These are phyloP conservation scores for Tolypocladium endophyticum DNA, from an alignment of 2,329 filamentous ascomycete species.

Conservation along the genomic window DNA sequence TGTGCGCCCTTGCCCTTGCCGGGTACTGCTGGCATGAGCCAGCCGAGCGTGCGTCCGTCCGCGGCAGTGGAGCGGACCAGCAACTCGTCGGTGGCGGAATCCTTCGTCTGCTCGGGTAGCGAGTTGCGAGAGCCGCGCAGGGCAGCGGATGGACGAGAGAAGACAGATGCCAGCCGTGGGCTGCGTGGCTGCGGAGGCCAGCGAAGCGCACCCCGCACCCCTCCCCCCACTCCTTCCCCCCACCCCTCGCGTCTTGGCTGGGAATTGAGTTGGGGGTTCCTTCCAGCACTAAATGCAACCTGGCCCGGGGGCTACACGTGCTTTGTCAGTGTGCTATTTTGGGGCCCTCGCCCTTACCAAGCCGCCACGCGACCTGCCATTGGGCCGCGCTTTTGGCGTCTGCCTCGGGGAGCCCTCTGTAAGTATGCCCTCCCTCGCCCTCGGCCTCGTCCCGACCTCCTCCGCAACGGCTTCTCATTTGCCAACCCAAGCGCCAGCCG, in stretches of 20 bases:
- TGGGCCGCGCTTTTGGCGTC: background rate
- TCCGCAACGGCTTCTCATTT: background rate
- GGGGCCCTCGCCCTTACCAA: background rate
- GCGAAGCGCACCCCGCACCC: background rate
- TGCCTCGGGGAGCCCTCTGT: background rate
- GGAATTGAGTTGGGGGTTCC: slow-evolving; percentile 2
- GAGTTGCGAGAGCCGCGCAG: background rate
- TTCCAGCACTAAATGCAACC: background rate
- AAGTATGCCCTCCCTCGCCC: background rate
- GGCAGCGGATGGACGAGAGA: background rate
- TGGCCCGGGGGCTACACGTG: background rate
- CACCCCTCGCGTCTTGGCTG: background rate
- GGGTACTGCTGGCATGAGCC: background rate
- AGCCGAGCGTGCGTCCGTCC: background rate
- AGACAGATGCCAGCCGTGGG: background rate
- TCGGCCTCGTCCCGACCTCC: background rate
- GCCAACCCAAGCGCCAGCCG: background rate
- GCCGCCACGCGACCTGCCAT: slow-evolving; percentile 1
- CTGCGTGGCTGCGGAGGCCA: background rate
- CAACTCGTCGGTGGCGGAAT: background rate
- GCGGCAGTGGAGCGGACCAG: background rate
- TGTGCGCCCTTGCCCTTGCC: background rate
- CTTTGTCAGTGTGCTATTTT: slow-evolving; percentile 4
- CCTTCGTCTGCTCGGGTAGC: background rate
- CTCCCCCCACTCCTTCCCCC: background rate